phyloP scores from a whole-genome alignment of 352 stramenopile species.

The Phytophthora sp. region DNA sequence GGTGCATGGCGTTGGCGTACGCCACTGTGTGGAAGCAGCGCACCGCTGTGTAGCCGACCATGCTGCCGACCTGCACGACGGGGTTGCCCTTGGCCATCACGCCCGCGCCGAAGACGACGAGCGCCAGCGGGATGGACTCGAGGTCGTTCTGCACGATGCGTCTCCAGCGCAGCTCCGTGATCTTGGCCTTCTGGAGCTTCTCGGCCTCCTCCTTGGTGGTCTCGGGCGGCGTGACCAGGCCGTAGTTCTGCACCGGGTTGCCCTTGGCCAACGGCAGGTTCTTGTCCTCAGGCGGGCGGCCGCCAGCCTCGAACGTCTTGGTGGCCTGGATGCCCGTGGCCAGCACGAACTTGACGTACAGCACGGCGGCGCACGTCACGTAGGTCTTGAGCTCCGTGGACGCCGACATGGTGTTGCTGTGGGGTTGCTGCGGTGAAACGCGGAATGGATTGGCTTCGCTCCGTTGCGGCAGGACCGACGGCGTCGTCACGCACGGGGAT shows the following conservation, averaged over 20 bases:
- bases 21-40: slow-evolving; percentile 53
- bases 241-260: slow-evolving; percentile 45
- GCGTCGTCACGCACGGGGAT: slow-evolving; percentile 1
- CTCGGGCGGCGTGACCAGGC: slow-evolving; percentile 29
- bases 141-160: slow-evolving; percentile 69
- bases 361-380: slow-evolving; percentile 51
- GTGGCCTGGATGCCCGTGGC: slow-evolving; percentile 47
- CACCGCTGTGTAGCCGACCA: slow-evolving; percentile 50
- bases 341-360: slow-evolving; percentile 77
- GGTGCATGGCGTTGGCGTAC: slow-evolving; percentile 56
- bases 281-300: slow-evolving; percentile 57
- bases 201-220: slow-evolving; percentile 31
- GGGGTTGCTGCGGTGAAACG: slow-evolving; percentile 7
- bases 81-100: slow-evolving; percentile 40
- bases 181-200: slow-evolving; percentile 37
- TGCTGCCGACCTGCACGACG: slow-evolving; percentile 35
- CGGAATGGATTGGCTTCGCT: slow-evolving; percentile 13
- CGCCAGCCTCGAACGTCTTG: slow-evolving; percentile 57
- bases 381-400: slow-evolving; percentile 56
- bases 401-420: slow-evolving; percentile 25
- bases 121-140: slow-evolving; percentile 57
- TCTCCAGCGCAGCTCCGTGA: slow-evolving; percentile 49
- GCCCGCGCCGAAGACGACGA: slow-evolving; percentile 50
- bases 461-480: neutral
- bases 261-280: slow-evolving; percentile 47